Evolutionary conservation across 805 yeast genomes (phyloP), one percentile per base, ranked within the genome.

Genomic region (Hanseniaspora guilliermondii): DNA sequence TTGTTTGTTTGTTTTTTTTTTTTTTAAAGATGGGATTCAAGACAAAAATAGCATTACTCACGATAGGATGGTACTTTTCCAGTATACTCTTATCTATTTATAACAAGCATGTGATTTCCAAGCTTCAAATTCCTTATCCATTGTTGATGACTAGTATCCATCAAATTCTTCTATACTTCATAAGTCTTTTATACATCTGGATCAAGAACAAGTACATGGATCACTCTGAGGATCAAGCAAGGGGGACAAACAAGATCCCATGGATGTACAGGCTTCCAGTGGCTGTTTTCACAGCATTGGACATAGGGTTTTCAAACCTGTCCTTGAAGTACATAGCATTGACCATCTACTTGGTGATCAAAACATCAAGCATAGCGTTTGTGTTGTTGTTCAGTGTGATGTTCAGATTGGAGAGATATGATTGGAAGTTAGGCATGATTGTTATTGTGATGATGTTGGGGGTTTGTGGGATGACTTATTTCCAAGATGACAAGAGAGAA

Each of bases 281-380:
- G 64, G 83, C 96, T 0, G 44, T 86, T 14, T 93, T 96, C 0
- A 79, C 89, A 1, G 87, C 95, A 1, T 91, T 95, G 17, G 99
- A 93, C 68, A 88, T 93, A 59, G 97, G 98, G 1, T 74, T 88
- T 58, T 91, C 95, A 32, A 93, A 93, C 67, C 79, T 83, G 35
- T 83, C 96, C 27, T 78, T 89, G 61, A 74, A 83, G 58, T 82
- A 78, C 63, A 84, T 93, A 47, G 78, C 96, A 1, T 73, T 93
- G 58, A 80, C 89, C 17, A 77, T 89, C 46, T 93, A 89, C 67
- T 91, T 97, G 8, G 88, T 91, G 87, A 80, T 93, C 56, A 93
- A 93, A 65, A 85, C 97, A 0, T 81, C 93, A 6, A 79, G 91
- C 16, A 76, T 93, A 49, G 83, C 89, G 32, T 93, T 93, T 73